Evolutionary conservation across 2,329 filamentous ascomycete species (phyloP).

Genomic region (Nigrospora oryzae): DNA sequence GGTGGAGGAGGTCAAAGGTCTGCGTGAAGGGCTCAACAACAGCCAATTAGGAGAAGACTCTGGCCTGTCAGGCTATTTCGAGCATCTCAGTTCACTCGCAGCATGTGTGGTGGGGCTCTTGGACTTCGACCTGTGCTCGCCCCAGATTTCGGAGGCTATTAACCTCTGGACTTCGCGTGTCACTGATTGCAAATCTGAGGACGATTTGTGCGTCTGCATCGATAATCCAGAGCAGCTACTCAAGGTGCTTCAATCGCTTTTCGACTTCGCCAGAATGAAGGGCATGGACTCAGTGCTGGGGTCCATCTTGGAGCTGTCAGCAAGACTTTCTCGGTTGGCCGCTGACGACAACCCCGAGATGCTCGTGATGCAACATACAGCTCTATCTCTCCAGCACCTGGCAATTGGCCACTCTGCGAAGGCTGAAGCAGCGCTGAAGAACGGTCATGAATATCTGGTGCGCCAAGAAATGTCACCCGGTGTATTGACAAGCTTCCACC

Average conservation of each 20-base stretch:
- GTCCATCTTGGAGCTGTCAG: slow-evolving; percentile 36
- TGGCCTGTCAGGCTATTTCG: slow-evolving; percentile 32
- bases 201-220: slow-evolving; percentile 33
- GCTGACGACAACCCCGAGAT: slow-evolving; percentile 23
- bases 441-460: slow-evolving; percentile 42
- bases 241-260: slow-evolving; percentile 39
- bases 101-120: slow-evolving; percentile 34
- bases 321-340: slow-evolving; percentile 29
- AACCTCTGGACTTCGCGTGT: slow-evolving; percentile 35
- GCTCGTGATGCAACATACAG: slow-evolving; percentile 35
- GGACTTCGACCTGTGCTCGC: slow-evolving; percentile 25
- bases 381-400: slow-evolving; percentile 44
- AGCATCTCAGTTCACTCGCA: slow-evolving; percentile 38
- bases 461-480: slow-evolving; percentile 30
- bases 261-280: slow-evolving; percentile 41
- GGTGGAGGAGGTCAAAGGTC: slow-evolving; percentile 27
- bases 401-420: slow-evolving; percentile 42
- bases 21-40: slow-evolving; percentile 24
- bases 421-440: slow-evolving; percentile 45
- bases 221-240: slow-evolving; percentile 42
- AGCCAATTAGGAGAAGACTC: slow-evolving; percentile 35
- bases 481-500: slow-evolving; percentile 45
- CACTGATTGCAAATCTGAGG: slow-evolving; percentile 25
- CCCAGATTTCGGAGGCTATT: slow-evolving; percentile 25
- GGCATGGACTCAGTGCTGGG: slow-evolving; percentile 39